phyloP scores from a whole-genome alignment of 306 rosid species.

The Cicer chorassanicum region DNA sequence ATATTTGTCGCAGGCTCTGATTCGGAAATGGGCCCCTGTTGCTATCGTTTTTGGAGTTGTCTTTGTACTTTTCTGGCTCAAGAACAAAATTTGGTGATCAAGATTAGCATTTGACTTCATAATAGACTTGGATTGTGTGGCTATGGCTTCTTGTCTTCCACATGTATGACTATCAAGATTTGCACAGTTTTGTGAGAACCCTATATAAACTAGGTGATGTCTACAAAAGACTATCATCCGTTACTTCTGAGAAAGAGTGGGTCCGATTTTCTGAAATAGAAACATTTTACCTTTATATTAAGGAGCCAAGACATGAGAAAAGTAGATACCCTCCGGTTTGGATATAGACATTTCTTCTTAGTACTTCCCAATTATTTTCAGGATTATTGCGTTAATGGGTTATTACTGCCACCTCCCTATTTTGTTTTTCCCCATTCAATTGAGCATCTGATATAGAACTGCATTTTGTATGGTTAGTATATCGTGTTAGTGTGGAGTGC shows the following conservation, averaged over 20 bases:
- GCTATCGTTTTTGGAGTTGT: conserved; percentile 97
- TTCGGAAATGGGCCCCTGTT: conserved; percentile 97
- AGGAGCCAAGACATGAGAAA: conserved; percentile 50
- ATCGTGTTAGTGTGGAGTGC: conserved; percentile 25
- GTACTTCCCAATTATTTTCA: conserved; percentile 40
- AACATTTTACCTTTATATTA: conserved; percentile 36
- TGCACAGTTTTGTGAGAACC: conserved; percentile 37
- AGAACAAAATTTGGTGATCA: conserved; percentile 85
- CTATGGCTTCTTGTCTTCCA: conserved; percentile 39
- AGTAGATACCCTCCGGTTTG: conserved; percentile 47
- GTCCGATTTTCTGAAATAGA: conserved; percentile 43
- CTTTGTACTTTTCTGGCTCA: conserved; percentile 94
- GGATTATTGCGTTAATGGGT: conserved; percentile 33
- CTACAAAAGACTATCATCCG: conserved; percentile 34
- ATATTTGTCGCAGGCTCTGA: conserved; percentile 70
- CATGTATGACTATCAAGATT: conserved; percentile 31
- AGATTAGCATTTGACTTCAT: conserved; percentile 27
- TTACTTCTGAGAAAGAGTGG: conserved; percentile 43
- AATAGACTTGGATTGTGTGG: conserved; percentile 30
- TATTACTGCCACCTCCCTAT: not conserved
- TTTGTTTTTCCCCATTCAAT: not conserved
- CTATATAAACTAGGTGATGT: conserved; percentile 28
- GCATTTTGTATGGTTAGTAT: conserved; percentile 28
- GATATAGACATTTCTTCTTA: conserved; percentile 45
- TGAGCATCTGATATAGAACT: conserved; percentile 35